Evolutionary conservation across 345 rosid genomes (phyloP), one percentile per base, ranked within the genome.

Genomic region (Arabis hirsuta): DNA sequence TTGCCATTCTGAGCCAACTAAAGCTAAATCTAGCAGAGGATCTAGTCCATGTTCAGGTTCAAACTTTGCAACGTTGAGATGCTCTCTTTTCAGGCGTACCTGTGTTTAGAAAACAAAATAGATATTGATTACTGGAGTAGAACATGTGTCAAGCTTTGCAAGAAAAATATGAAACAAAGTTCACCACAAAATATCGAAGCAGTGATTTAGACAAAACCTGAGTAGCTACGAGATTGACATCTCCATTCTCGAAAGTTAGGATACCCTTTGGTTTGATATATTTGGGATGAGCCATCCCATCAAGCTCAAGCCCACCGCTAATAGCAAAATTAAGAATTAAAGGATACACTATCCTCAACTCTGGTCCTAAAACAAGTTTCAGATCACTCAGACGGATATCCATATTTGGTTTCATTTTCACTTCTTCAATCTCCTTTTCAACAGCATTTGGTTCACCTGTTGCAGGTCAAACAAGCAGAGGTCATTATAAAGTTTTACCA

Each of bases 1-100:
- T 81, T 87, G 96, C 97, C 97, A 91, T 80, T 95, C 97, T 55
- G 96, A 95, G 65, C 97, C 99, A 67, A 90, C 99, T 90, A 95
- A 82, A 66, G 90, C 97, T 78, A 95, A 84, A 87, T 95, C 97
- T 62, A 91, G 76, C 83, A 85, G 81, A 38, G 99, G 99, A 80
- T 95, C 97, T 50, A 87, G 76, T 61, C 97, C 97, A 76, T 85
- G 67, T 77, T 95, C 97, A 11, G 97, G 97, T 83, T 95, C 99
- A 79, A 95, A 90, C 85, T 91, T 95, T 16, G 96, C 97, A 31
- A 95, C 55, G 63, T 95, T 95, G 51, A 88, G 85, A 80, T 95
- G 96, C 81, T 95, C 99, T 72, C 96, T 81, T 74, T 95, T 95
- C 34, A 95, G 87, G 77, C 99, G 90, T 31, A 90, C 93, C 99